A percentile compares a stretch with the other conserved stretches of the same genome.
These are phyloP conservation scores for Rhazya stricta DNA, from an alignment of 257 asterid species.

Conservation along the genomic window DNA sequence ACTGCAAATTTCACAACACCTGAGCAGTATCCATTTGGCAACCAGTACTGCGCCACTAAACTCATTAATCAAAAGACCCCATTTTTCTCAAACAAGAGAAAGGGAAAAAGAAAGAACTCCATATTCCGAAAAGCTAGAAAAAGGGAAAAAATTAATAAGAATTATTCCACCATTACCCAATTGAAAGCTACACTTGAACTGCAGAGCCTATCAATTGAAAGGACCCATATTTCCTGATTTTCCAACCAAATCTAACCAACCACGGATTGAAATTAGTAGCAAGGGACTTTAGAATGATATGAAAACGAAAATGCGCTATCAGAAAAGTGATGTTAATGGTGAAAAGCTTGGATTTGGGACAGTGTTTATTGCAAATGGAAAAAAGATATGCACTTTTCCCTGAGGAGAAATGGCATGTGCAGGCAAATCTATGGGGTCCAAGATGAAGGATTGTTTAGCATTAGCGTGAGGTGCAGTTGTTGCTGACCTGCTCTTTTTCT, in stretches of 20 bases:
- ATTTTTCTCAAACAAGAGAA: not conserved
- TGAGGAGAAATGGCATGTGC: conserved; percentile 12
- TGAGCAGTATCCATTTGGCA: conserved; percentile 18
- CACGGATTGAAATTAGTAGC: not conserved
- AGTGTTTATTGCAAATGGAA: not conserved
- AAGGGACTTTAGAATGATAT: not conserved
- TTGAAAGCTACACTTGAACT: conserved; percentile 14
- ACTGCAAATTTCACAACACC: not conserved
- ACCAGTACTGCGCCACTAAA: conserved; percentile 15
- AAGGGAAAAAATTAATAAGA: not conserved
- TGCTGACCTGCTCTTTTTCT: conserved; percentile 3
- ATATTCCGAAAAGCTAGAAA: not conserved
- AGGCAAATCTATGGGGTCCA: conserved; percentile 17
- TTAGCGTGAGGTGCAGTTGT: not conserved
- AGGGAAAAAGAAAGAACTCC: not conserved
- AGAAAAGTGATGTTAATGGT: not conserved
- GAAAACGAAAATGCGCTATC: not conserved
- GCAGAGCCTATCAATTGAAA: conserved; percentile 14
- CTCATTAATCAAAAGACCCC: conserved; percentile 14
- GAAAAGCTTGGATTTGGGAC: conserved; percentile 1
- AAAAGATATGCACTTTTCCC: not conserved
- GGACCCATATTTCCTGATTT: not conserved
- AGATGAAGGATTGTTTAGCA: not conserved
- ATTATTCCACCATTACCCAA: conserved; percentile 6
- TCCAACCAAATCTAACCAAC: not conserved